Evolutionary conservation across 2,329 filamentous ascomycete species (phyloP), one percentile per base, ranked within the genome.

Genomic region (Trichoderma hamatum): DNA sequence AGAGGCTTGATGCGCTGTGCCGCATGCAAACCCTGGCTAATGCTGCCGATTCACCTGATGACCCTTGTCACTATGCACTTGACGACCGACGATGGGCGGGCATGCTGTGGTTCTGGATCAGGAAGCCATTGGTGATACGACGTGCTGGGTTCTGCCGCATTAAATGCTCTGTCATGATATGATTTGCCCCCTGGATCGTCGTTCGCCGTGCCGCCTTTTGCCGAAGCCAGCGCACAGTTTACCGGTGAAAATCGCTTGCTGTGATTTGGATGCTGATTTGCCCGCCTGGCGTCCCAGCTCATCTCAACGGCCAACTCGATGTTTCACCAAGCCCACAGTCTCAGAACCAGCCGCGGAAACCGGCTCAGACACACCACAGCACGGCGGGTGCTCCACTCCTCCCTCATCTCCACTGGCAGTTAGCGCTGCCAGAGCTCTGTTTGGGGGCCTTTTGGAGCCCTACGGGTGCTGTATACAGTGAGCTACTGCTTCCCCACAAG

Each of bases 291-390:
- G 19, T n/a, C 26, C 63, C 63, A 51, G 52, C 52, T 59, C 63
- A 59, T 67, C 63, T 67, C 63, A 11, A 55, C 55, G 66, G 52
- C 32, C 43, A 30, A n/a, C 24, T 43, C 43, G 16, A 24, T 24
- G 59, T 68, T 68, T 68, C 66, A 63, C 66, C 66, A 68, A 63
- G 30, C 54, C 63, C 21, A 24, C 24, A 55, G 39, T 60, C 56
- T 55, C 49, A 62, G 65, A 28, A 60, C 55, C 55, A 61, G 55
- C 30, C 65, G 65, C 65, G 65, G 65, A 67, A 67, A 56, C 65
- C 55, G 65, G 64, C 63, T 56, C 26, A 55, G 49, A 32, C 32
- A 39, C 30, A 60, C 59, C 43, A 62, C 19, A 30, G n/a, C 32
- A 28, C 26, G 34, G 5, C 24, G 24, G 39, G 52, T 21, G 28